Conservation (phyloP, 345 rosid genomes). For the Eucalyptus sideroxylon region DNA sequence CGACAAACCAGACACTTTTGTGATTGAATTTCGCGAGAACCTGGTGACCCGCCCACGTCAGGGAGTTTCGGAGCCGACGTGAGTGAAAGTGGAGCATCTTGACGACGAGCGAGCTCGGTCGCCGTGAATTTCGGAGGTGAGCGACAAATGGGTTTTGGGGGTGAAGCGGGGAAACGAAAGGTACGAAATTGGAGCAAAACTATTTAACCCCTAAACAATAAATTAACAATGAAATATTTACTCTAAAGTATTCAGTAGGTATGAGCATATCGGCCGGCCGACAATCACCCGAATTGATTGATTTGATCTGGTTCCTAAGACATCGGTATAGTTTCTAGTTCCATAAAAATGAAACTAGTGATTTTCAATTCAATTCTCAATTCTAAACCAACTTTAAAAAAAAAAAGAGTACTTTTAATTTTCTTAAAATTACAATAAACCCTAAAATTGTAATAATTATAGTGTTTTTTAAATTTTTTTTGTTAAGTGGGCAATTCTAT, state of each 20-base stretch:
- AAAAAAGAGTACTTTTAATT: no score
- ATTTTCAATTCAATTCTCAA: rapidly evolving
- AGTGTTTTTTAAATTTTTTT: no score
- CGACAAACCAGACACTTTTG: not conserved
- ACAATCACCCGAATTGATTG: no score
- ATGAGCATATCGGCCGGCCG: no score
- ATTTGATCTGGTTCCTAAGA: rapidly evolving
- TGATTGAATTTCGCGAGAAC: not conserved
- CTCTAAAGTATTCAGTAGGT: not conserved
- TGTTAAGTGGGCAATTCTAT: no score
- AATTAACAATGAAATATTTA: not conserved
- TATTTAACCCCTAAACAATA: not conserved
- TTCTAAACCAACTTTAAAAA: rapidly evolving
- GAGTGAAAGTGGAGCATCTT: not conserved
- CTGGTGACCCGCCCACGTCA: not conserved
- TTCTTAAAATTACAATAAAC: no score
- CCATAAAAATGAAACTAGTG: no score
- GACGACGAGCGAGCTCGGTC: not conserved
- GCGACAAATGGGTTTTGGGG: not conserved
- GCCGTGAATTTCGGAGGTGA: not conserved
- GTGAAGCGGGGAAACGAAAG: not conserved
- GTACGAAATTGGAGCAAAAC: not conserved
- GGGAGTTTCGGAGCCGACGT: not conserved
- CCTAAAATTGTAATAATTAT: rapidly evolving
- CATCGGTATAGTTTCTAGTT: no score